phyloP scores from a whole-genome alignment of 345 rosid genomes.

The Populus tremula region DNA sequence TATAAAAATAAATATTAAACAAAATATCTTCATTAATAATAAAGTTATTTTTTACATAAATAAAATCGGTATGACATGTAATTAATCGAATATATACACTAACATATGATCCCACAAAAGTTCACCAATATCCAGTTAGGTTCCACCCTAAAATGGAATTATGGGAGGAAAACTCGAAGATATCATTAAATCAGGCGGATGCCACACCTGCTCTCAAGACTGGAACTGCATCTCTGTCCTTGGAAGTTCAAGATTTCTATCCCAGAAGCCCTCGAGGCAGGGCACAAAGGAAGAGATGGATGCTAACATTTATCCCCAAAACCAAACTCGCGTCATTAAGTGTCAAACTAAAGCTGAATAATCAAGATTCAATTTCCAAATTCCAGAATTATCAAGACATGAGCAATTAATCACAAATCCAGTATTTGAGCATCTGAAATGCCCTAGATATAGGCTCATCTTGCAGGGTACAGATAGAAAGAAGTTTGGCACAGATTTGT shows the following conservation, averaged over 20 bases:
- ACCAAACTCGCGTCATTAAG: neutral
- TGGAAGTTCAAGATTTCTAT: neutral
- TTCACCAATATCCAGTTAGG: neutral
- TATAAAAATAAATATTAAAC: too few relatives aligned
- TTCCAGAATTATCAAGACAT: neutral
- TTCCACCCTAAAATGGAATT: neutral
- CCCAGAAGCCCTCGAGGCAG: too few relatives aligned
- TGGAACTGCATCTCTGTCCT: neutral
- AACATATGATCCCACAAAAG: neutral
- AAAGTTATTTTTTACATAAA: too few relatives aligned
- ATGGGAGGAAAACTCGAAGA: neutral
- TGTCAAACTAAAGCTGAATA: neutral
- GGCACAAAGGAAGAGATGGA: too few relatives aligned
- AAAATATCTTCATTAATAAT: too few relatives aligned
- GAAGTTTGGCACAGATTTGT: neutral
- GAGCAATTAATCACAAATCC: neutral
- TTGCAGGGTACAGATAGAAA: neutral
- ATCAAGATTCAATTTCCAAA: neutral
- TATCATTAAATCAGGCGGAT: neutral
- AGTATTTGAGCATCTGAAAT: neutral
- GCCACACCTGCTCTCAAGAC: neutral
- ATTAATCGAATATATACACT: too few relatives aligned
- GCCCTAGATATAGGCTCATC: neutral
- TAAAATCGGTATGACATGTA: too few relatives aligned
- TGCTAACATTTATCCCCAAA: too few relatives aligned